Conservation (phyloP, 768 basidiomycete species). For the Pholiota microspora region DNA sequence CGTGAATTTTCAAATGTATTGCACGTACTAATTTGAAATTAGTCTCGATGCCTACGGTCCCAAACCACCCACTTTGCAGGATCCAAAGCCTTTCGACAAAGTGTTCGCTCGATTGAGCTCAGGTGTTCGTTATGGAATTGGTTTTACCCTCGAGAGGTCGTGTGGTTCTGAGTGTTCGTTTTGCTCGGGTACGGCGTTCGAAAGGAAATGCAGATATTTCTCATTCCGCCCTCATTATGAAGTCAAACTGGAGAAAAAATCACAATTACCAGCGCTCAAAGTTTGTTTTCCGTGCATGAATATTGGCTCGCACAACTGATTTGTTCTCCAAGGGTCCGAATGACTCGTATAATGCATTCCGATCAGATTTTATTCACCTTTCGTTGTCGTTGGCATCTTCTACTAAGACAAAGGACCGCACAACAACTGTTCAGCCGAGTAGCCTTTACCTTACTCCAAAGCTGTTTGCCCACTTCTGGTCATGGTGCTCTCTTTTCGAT, state of each 20-base stretch:
- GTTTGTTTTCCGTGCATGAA: slow-evolving; percentile 30
- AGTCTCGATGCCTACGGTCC: slow-evolving; percentile 22
- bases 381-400: slow-evolving; percentile 82
- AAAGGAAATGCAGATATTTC: slow-evolving; percentile 79
- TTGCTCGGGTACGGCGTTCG: slow-evolving; percentile 61
- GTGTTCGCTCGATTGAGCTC: slow-evolving; percentile 81
- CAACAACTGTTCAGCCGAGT: slow-evolving; percentile 42
- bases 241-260: slow-evolving; percentile 60
- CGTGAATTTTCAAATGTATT: not conserved
- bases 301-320: not conserved
- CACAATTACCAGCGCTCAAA: slow-evolving; percentile 38
- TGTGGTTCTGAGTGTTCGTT: slow-evolving; percentile 67
- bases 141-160: slow-evolving; percentile 77
- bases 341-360: slow-evolving; percentile 86
- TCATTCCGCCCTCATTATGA: slow-evolving; percentile 79
- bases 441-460: slow-evolving; percentile 85
- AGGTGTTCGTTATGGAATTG: slow-evolving; percentile 86
- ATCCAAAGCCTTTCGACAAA: slow-evolving; percentile 49
- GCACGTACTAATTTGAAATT: slow-evolving; percentile 2
- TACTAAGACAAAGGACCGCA: slow-evolving; percentile 31
- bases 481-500: slow-evolving; percentile 90
- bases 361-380: slow-evolving; percentile 92
- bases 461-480: slow-evolving; percentile 85
- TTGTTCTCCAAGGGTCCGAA: slow-evolving; percentile 32
- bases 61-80: slow-evolving; percentile 14